These are phyloP conservation scores for Helianthus annuus DNA, from an alignment of 129 eudicot genomes.

Conservation along the genomic window HanXRQr2.0-SUNRISE NC_035437.2:99948106-99948605, in stretches of 20 bases:
- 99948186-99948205: conserved; percentile 36
- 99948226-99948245: conserved; percentile 86
- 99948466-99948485: background rate
- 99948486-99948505: background rate
- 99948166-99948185: conserved; percentile 32
- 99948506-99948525: background rate
- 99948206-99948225: conserved; percentile 37
- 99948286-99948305: conserved; percentile 36
- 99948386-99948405: conserved; percentile 83
- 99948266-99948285: conserved; percentile 58
- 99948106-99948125: background rate
- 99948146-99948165: conserved; percentile 32
- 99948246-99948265: conserved; percentile 76
- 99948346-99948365: conserved; percentile 73
- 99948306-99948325: conserved; percentile 55
- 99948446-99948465: background rate
- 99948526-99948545: background rate
- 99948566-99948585: background rate
- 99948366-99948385: conserved; percentile 78
- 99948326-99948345: conserved; percentile 92
- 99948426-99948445: conserved; percentile 80
- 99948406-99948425: conserved; percentile 80
- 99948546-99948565: background rate
- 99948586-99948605: background rate
- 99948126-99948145: conserved; percentile 3